A percentile compares a stretch with the other conserved stretches of the same genome.
phyloP scores from a whole-genome alignment of 2,329 filamentous ascomycete genomes.

The Paracoccidioides brasiliensis region DNA sequence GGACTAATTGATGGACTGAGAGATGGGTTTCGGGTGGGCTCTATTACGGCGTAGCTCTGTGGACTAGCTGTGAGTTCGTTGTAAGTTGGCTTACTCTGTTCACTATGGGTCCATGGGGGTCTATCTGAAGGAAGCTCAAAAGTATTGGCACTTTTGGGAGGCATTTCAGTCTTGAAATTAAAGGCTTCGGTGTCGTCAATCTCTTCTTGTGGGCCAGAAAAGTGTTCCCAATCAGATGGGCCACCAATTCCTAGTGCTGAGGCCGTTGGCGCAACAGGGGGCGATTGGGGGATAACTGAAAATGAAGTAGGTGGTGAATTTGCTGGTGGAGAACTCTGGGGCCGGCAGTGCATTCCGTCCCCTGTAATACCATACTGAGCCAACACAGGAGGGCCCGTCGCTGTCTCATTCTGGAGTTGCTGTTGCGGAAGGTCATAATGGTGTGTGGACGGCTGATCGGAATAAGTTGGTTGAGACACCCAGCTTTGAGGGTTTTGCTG shows the following conservation, averaged over 20 bases:
- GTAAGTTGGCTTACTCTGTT: background rate
- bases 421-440: constrained; percentile 20
- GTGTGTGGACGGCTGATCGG: constrained; percentile 18
- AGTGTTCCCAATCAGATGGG: constrained; percentile 38
- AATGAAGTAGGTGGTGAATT: constrained; percentile 8
- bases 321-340: constrained; percentile 7
- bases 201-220: constrained; percentile 23
- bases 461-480: constrained; percentile 19
- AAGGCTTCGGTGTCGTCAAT: constrained; percentile 22
- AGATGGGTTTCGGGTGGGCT: background rate
- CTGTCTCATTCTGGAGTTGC: constrained; percentile 4
- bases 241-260: constrained; percentile 30
- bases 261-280: constrained; percentile 4
- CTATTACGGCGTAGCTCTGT: background rate
- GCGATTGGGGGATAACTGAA: constrained; percentile 3
- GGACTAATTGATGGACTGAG: background rate
- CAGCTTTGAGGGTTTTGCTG: constrained; percentile 17
- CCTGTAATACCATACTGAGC: background rate
- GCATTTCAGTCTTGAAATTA: constrained; percentile 4
- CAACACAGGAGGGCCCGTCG: background rate
- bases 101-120: background rate
- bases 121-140: constrained; percentile 6
- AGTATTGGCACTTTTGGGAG: constrained; percentile 5
- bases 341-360: background rate
- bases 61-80: background rate